Base-by-base conservation (phyloP, 495 filamentous ascomycete genomes). In the Neurospora sp. region DNA sequence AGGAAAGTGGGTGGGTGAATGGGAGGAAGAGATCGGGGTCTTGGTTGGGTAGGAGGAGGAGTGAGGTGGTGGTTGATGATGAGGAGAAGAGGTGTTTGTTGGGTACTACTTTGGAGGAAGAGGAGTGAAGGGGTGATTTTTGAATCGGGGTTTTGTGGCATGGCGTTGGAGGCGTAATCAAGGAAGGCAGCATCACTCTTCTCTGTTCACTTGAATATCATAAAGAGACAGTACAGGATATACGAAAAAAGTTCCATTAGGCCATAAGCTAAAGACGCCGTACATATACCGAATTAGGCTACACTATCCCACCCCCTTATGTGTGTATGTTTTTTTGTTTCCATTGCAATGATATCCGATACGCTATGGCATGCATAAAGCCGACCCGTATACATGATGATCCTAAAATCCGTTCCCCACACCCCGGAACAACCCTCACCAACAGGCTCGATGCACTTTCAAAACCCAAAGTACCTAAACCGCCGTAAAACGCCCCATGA, bases 41-140 rank as follows among this genome's bases (percentile, higher is more conserved):
- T 8, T 66, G 54, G 54, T 66, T 66, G 54, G 12, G 1, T 31
- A 66, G 54, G 40, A 66, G 41, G 37, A 73, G 54, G 18, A 71
- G 69, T 46, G 77, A 62, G 23, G 69, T 72, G 44, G 71, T 42
- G 18, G 73, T 66, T 66, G 54, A 39, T n/a, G 76, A 77, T 37
- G 79, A 79, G 49, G 79, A 81, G 72, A 79, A 76, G 72, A 72
- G 46, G 31, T 42, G 73, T 16, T 76, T 80, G 70, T 18, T 79
- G 70, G 46, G 75, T 18, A 8, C 4, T 31, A 5, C 9, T 62
- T 7, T 20, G 23, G 54, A 31, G 54, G 54, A 66, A 3, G 14
- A 14, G 9, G 23, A 66, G 2, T 66, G 7, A 66, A 27, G 12
- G 27, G 31, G 31, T 31, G 31, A 31, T 31, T 31, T 31, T 2